These are phyloP conservation scores for Fusarium nisikadoi DNA, from an alignment of 2,329 filamentous ascomycete species.

Conservation along the genomic window DNA sequence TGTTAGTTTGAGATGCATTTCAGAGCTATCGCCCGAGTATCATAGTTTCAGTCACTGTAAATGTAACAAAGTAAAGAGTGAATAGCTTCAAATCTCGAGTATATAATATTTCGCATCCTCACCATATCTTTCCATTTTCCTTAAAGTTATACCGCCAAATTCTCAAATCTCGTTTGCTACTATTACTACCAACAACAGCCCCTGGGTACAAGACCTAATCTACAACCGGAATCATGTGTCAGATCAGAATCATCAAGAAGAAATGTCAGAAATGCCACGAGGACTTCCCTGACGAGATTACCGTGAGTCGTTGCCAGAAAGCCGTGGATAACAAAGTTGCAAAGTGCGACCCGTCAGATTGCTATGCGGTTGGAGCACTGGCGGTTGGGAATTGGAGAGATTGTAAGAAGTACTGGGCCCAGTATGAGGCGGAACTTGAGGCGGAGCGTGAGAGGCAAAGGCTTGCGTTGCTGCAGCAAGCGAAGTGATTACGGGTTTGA, in stretches of 20 bases:
- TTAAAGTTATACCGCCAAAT: accelerated
- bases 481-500: too few relatives aligned
- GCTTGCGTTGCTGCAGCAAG: not conserved
- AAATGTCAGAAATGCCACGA: not conserved
- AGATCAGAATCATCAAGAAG: not conserved
- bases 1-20: accelerated
- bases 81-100: not conserved
- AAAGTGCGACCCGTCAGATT: not conserved
- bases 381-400: not conserved
- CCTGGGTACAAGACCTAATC: accelerated
- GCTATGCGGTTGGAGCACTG: not conserved
- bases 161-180: not conserved
- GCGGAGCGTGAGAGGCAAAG: not conserved
- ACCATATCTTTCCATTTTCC: too few relatives aligned
- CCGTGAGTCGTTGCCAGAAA: not conserved
- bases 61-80: accelerated
- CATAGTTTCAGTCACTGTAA: accelerated
- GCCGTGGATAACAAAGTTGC: not conserved
- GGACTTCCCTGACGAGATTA: not conserved
- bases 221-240: not conserved
- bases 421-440: not conserved
- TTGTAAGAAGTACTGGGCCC: not conserved
- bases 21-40: not conserved
- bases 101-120: not conserved
- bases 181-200: not conserved